Conservation (phyloP, 371 early-diverging fungal species). For the Choanephora cucurbitarum region DNA sequence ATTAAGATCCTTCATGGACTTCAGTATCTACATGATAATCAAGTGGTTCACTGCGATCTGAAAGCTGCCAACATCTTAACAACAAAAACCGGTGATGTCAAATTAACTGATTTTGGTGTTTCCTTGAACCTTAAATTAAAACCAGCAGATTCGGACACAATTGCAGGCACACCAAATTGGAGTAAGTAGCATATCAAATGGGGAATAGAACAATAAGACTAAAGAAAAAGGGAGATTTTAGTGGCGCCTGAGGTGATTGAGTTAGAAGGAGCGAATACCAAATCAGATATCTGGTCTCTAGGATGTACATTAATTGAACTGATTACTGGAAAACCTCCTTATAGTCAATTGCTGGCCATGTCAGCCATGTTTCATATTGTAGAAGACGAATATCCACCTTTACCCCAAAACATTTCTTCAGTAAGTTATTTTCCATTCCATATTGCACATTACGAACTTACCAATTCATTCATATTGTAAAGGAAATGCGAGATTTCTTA, state of each 20-base stretch:
- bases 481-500: constrained; percentile 76
- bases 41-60: constrained; percentile 93
- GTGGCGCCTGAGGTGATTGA: constrained; percentile 97
- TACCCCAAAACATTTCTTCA: constrained; percentile 76
- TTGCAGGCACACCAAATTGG: constrained; percentile 96
- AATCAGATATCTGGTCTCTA: constrained; percentile 91
- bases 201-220: too few relatives aligned
- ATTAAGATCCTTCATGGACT: constrained; percentile 90
- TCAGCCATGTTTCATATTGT: constrained; percentile 90
- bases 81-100: constrained; percentile 92
- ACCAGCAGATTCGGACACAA: constrained; percentile 61
- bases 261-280: constrained; percentile 76
- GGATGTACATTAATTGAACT: constrained; percentile 90
- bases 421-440: too few relatives aligned
- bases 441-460: too few relatives aligned
- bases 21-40: constrained; percentile 88
- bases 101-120: constrained; percentile 96
- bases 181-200: too few relatives aligned
- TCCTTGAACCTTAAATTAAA: constrained; percentile 78
- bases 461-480: too few relatives aligned
- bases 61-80: constrained; percentile 96
- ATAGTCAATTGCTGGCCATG: constrained; percentile 79
- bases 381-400: constrained; percentile 84
- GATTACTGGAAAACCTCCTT: constrained; percentile 87
- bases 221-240: too few relatives aligned